Evolutionary conservation across 306 rosid species (phyloP).

Genomic region (Vigna mungo): DNA sequence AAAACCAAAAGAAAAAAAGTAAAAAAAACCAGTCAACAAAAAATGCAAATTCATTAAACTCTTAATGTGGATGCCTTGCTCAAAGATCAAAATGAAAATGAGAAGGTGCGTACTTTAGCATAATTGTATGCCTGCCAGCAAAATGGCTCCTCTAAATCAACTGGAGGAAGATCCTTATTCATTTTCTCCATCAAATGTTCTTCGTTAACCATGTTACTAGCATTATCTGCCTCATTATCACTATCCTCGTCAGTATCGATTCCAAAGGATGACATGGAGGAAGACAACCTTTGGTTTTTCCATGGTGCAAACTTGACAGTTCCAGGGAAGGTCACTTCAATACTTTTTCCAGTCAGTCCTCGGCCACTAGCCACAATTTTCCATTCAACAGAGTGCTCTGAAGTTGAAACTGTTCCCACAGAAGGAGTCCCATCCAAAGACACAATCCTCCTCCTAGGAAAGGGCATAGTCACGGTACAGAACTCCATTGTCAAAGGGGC

Average conservation of each 20-base stretch:
- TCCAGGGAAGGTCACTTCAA: slow-evolving; percentile 97
- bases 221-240: slow-evolving; percentile 76
- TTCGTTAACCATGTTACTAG: slow-evolving; percentile 75
- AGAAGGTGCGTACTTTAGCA: slow-evolving; percentile 70
- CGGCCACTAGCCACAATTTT: slow-evolving; percentile 86
- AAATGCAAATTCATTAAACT: slow-evolving; percentile 9
- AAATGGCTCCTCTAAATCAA: slow-evolving; percentile 96
- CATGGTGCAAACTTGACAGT: slow-evolving; percentile 91
- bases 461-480: slow-evolving; percentile 89
- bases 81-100: slow-evolving; percentile 24
- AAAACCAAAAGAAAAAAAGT: slow-evolving; percentile 20
- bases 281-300: slow-evolving; percentile 62
- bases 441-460: slow-evolving; percentile 83
- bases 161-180: slow-evolving; percentile 93
- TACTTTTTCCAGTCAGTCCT: slow-evolving; percentile 84
- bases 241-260: slow-evolving; percentile 75
- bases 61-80: slow-evolving; percentile 16
- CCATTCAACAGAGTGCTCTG: slow-evolving; percentile 97
- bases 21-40: slow-evolving; percentile 37
- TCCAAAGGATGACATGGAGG: slow-evolving; percentile 56
- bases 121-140: slow-evolving; percentile 97
- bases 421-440: slow-evolving; percentile 98
- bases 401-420: slow-evolving; percentile 79
- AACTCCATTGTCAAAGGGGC: slow-evolving; percentile 89
- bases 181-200: slow-evolving; percentile 87